Base-by-base conservation (phyloP, 306 rosid species). In the Rosa persica region DNA sequence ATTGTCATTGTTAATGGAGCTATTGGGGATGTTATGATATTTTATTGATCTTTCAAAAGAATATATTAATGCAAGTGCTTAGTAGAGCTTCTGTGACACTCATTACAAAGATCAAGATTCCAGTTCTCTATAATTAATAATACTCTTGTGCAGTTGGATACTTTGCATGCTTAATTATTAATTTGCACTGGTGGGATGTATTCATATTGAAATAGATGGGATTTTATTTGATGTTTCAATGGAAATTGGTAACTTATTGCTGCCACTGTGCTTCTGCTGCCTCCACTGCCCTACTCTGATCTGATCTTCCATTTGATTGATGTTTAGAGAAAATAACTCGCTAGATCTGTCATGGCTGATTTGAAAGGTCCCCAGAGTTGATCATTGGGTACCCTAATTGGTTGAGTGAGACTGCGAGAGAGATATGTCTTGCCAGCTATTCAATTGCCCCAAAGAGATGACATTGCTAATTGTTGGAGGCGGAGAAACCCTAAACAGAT, bases 51-150 rank as follows among this genome's bases (percentile, higher is more conserved):
- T 80, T 84, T 81, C 72, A 38, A 65, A 81, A 87, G 85, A 84
- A 79, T 88, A 83, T 83, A 86, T 82, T 85, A 86, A 81, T 85
- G 85, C 81, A 78, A 77, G 78, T 89, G 86, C 75, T 87, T 78
- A 54, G 77, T 82, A 75, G 85, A 22, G 77, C 76, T 84, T 86
- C 83, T 78, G 82, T 82, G 74, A 79, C 87, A 85, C 76, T 80
- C 79, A 22, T 84, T 79, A 73, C 74, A 67, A 79, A 78, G 85
- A 67, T 81, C 78, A 86, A 81, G 82, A 81, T 83, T 78, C 80
- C 72, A 76, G 83, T 79, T 74, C 68, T 79, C 74, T 78, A 83
- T 87, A 83, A 78, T 84, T 83, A 81, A 39, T 1, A 19, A 67
- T 80, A 62, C 64, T 70, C 76, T 72, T 83, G 75, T 84, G 77